Conservation (phyloP, 1,284 basidiomycete genomes). For the Puccinia horiana region DNA sequence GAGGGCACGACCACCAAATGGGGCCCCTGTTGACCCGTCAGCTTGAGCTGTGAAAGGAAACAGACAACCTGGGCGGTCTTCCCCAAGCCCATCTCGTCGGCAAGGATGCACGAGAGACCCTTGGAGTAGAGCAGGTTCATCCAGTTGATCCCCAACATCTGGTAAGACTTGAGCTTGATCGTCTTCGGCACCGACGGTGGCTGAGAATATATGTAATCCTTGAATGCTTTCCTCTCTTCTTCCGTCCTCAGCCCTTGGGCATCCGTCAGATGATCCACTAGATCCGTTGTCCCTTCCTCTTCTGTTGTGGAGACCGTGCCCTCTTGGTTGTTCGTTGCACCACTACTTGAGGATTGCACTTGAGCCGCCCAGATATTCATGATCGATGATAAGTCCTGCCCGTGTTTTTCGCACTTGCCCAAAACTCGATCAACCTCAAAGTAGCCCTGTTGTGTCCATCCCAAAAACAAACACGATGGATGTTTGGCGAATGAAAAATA, state of each 20-base stretch:
- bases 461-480: background rate
- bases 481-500: background rate
- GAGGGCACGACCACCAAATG: constrained; percentile 94
- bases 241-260: constrained; percentile 55
- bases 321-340: background rate
- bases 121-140: constrained; percentile 80
- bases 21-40: constrained; percentile 74
- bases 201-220: constrained; percentile 68
- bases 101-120: constrained; percentile 86
- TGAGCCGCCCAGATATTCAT: constrained; percentile 74
- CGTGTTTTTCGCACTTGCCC: constrained; percentile 82
- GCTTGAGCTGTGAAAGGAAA: constrained; percentile 86
- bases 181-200: constrained; percentile 71
- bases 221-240: constrained; percentile 58
- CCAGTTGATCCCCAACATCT: constrained; percentile 97
- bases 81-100: constrained; percentile 88
- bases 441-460: constrained; percentile 64
- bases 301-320: constrained; percentile 55
- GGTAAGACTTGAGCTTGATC: constrained; percentile 90
- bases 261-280: constrained; percentile 59
- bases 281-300: constrained; percentile 58
- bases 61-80: constrained; percentile 99
- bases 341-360: background rate
- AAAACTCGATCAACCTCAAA: constrained; percentile 86
- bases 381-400: constrained; percentile 65